Percentiles rank a stretch among this genome's conserved stretches.
phyloP scores from a whole-genome alignment of 225 moss, liverwort and hornwort genomes.

The Lunularia cruciata region DNA sequence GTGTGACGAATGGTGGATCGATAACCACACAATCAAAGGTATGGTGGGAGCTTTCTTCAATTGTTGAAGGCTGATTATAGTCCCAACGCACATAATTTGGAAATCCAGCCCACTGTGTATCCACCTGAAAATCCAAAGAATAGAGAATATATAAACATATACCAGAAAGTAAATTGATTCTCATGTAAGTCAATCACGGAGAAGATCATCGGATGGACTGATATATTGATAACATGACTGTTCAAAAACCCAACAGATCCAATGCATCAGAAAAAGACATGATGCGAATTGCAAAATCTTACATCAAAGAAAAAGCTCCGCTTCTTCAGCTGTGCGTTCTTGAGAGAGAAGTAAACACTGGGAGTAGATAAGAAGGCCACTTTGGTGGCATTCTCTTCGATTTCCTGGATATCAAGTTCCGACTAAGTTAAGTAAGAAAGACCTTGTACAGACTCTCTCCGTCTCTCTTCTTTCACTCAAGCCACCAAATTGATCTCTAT shows the following conservation, averaged over 20 bases:
- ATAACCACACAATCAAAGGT: conserved; percentile 95
- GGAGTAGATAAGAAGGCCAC: conserved; percentile 93
- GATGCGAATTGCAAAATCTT: conserved; percentile 20
- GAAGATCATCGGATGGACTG: not conserved
- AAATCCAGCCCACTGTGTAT: conserved; percentile 70
- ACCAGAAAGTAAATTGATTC: not conserved
- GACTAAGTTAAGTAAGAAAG: too few species aligned
- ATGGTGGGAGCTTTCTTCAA: conserved; percentile 64
- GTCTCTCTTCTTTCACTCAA: too few species aligned
- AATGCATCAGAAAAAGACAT: not conserved
- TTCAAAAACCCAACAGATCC: not conserved
- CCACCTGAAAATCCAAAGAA: conserved; percentile 48
- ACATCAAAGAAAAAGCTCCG: conserved; percentile 97
- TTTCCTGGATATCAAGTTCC: conserved; percentile 44
- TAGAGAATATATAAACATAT: not conserved
- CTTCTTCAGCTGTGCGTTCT: conserved; percentile 62
- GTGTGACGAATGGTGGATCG: conserved; percentile 90
- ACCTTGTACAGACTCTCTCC: too few species aligned
- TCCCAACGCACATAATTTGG: conserved; percentile 91
- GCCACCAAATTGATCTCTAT: too few species aligned
- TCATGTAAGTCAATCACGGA: not conserved
- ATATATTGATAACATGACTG: not conserved
- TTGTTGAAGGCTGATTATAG: conserved; percentile 60
- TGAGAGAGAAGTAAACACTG: conserved; percentile 95
- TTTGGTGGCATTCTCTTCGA: conserved; percentile 88